Percentiles rank a stretch among this genome's conserved stretches.
These are phyloP conservation scores for Trametes meyenii DNA, from an alignment of 768 basidiomycete genomes.

Conservation along the genomic window DNA sequence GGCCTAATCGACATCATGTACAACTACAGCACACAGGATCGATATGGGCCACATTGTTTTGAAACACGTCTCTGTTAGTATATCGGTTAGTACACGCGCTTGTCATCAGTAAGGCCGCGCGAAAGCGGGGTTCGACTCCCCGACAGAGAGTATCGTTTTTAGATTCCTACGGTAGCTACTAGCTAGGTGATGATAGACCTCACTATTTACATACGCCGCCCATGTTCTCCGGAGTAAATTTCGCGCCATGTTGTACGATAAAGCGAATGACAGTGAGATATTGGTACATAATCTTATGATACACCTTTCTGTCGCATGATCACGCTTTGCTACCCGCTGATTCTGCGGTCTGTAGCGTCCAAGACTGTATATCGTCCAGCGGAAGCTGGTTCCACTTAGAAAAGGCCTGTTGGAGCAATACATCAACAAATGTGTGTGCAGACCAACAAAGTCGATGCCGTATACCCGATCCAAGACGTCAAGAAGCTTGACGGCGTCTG, in stretches of 20 bases:
- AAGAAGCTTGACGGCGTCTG: constrained; percentile 49
- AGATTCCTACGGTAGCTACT: not conserved
- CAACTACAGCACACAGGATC: not conserved
- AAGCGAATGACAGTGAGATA: not conserved
- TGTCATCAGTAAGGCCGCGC: constrained; percentile 28
- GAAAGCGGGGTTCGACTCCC: constrained; percentile 42
- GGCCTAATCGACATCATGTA: too few species aligned
- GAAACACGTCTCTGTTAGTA: constrained; percentile 18
- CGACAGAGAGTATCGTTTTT: constrained; percentile 25
- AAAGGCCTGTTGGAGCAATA: constrained; percentile 15
- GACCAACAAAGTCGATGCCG: constrained; percentile 13
- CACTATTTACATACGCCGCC: not conserved
- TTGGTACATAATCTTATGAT: not conserved
- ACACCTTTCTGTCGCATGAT: not conserved
- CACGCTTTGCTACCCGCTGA: constrained; percentile 25
- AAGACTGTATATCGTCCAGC: constrained; percentile 58
- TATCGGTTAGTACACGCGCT: constrained; percentile 24
- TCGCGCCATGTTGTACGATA: too few species aligned
- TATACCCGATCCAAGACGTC: constrained; percentile 59
- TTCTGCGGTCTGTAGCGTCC: constrained; percentile 45
- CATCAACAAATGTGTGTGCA: constrained; percentile 2
- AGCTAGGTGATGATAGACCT: not conserved
- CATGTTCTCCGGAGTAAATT: too few species aligned
- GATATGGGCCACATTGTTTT: too few species aligned
- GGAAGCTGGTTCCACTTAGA: constrained; percentile 58